A percentile compares a stretch with the other conserved stretches of the same genome.
These are phyloP conservation scores for Sindora glabra DNA, from an alignment of 306 rosid species.

Conservation along the genomic window DNA sequence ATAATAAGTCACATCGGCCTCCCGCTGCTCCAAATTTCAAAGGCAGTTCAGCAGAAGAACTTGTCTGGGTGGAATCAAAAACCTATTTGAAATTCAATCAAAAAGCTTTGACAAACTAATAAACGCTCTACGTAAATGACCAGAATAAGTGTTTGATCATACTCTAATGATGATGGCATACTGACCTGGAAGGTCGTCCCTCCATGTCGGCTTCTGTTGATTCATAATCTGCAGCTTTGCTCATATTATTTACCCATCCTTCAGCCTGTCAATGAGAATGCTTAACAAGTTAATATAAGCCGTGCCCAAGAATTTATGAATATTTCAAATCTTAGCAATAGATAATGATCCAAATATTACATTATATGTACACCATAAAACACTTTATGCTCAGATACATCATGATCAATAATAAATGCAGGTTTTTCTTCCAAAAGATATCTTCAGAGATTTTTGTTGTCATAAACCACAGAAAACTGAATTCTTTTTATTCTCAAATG, in stretches of 20 bases:
- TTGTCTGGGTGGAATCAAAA: no score
- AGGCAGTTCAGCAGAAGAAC: no score
- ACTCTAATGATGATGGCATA: not conserved
- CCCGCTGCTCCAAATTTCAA: no score
- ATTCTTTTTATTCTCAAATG: no score
- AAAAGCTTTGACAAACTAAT: no score
- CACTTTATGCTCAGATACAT: not conserved
- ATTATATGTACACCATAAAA: not conserved
- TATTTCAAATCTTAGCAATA: not conserved
- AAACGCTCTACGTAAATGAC: no score
- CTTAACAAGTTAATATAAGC: not conserved
- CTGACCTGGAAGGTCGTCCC: slow-evolving; percentile 57
- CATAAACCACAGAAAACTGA: no score
- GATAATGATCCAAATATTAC: not conserved
- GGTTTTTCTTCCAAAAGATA: not conserved
- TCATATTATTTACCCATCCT: slow-evolving; percentile 68
- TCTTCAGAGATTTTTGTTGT: not conserved
- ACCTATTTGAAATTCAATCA: no score
- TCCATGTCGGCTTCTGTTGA: slow-evolving; percentile 18
- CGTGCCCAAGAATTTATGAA: not conserved
- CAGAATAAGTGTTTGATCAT: no score
- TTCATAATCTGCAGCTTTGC: slow-evolving; percentile 42
- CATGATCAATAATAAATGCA: not conserved
- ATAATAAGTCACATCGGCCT: no score
- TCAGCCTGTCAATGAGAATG: slow-evolving; percentile 54